Percentiles rank a stretch among this genome's conserved stretches.
phyloP scores from a whole-genome alignment of 768 basidiomycete genomes.

The Auricularia sp. region DNA sequence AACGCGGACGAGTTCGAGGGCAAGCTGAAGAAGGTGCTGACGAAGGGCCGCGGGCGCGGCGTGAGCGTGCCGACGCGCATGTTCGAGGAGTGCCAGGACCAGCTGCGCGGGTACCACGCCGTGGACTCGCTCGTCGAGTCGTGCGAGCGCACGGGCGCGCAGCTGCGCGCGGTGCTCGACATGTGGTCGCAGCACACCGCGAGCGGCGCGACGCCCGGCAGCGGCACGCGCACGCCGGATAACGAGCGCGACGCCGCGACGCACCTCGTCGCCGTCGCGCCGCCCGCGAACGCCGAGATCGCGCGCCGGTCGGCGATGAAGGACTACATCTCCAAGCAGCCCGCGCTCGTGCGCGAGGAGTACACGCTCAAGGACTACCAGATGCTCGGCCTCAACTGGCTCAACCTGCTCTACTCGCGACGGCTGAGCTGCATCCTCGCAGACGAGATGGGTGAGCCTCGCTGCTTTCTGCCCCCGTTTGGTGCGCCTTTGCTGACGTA shows the following conservation, averaged over 20 bases:
- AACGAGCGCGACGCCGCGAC: conserved; percentile 22
- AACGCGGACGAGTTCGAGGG: conserved; percentile 61
- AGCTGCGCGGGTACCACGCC: conserved; percentile 75
- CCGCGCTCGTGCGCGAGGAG: conserved; percentile 50
- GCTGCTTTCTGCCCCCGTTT: conserved; percentile 8
- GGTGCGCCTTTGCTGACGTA: conserved; percentile 1
- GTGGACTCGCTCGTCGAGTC: conserved; percentile 84
- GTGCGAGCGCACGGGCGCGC: conserved; percentile 77
- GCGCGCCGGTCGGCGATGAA: conserved; percentile 34
- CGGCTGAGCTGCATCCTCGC: conserved; percentile 90
- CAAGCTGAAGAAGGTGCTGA: conserved; percentile 78
- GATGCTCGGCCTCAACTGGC: conserved; percentile 94
- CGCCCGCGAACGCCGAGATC: conserved; percentile 11
- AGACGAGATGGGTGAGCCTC: conserved; percentile 89
- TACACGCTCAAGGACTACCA: conserved; percentile 93
- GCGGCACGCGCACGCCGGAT: conserved; percentile 32
- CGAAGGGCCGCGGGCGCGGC: conserved; percentile 36
- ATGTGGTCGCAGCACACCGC: conserved; percentile 50
- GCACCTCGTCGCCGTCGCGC: conserved; percentile 28
- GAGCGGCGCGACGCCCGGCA: conserved; percentile 24
- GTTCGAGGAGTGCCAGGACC: conserved; percentile 81
- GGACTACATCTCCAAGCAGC: conserved; percentile 70
- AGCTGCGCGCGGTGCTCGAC: conserved; percentile 62
- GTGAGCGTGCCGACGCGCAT: conserved; percentile 63
- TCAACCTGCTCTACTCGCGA: conserved; percentile 74